Conservation (phyloP, 805 yeast genomes). For the Cyberlindnera euphorbiae region DNA sequence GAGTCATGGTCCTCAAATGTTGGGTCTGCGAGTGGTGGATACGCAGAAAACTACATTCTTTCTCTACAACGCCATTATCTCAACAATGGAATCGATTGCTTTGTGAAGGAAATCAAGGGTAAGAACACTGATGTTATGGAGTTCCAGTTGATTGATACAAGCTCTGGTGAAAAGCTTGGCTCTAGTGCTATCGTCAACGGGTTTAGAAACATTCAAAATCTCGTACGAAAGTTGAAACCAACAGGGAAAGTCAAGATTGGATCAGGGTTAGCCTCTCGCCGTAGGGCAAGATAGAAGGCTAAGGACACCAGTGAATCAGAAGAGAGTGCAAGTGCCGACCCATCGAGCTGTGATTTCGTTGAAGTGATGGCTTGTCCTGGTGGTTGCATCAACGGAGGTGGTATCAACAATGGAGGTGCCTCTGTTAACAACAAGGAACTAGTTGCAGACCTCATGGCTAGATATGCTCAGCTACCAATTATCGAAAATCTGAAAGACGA, state of each 20-base stretch:
- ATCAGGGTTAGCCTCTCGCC: constrained; percentile 25
- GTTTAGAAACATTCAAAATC: constrained; percentile 88
- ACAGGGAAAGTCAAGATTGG: constrained; percentile 23
- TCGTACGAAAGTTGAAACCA: constrained; percentile 67
- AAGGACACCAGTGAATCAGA: neutral
- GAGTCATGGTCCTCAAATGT: constrained; percentile 67
- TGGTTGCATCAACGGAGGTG: constrained; percentile 97
- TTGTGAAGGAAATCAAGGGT: constrained; percentile 47
- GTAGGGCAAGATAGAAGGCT: constrained; percentile 16
- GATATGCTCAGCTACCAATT: constrained; percentile 24
- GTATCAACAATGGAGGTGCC: constrained; percentile 42
- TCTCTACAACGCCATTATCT: constrained; percentile 29
- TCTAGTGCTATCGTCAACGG: constrained; percentile 77
- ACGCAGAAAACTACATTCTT: constrained; percentile 62
- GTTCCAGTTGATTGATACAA: constrained; percentile 43
- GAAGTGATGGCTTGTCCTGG: constrained; percentile 99
- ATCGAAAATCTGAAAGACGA: constrained; percentile 32
- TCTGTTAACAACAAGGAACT: constrained; percentile 16
- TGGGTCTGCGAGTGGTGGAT: constrained; percentile 91
- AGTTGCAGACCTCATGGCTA: constrained; percentile 26
- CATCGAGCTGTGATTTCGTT: constrained; percentile 68
- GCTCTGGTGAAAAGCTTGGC: constrained; percentile 38
- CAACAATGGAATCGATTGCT: constrained; percentile 16
- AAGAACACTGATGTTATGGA: constrained; percentile 72
- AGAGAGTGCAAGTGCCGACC: constrained; percentile 51